Conservation (phyloP, 371 early-diverging fungal genomes). For the Ecytonucleospora hepatopenaei region DNA sequence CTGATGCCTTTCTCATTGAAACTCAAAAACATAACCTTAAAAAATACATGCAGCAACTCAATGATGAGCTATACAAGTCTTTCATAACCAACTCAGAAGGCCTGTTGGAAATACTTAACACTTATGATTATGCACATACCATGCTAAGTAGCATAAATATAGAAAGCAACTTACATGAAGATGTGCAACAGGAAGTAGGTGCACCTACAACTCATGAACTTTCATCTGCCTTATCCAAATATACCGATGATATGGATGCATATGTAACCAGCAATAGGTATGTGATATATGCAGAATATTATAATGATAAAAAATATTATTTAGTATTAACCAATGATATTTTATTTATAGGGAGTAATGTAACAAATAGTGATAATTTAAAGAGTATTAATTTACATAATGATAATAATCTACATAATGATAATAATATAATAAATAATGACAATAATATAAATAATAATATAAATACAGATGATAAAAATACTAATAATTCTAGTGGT, state of each 20-base stretch:
- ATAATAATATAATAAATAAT: too few relatives aligned
- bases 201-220: conserved; percentile 7
- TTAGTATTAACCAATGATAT: conserved; percentile 42
- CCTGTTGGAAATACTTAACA: conserved; percentile 16
- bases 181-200: neutral
- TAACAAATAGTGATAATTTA: conserved; percentile 2
- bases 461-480: too few relatives aligned
- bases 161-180: neutral
- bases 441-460: too few relatives aligned
- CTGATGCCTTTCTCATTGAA: conserved; percentile 17
- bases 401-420: too few relatives aligned
- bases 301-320: conserved; percentile 18
- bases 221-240: conserved; percentile 1
- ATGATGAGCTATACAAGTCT: conserved; percentile 4
- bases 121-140: neutral
- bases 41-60: conserved; percentile 11
- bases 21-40: conserved; percentile 13
- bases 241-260: conserved; percentile 20
- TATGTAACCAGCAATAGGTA: conserved; percentile 31
- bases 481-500: too few relatives aligned
- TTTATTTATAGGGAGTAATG: conserved; percentile 30
- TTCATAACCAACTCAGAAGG: conserved; percentile 9
- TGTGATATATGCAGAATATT: conserved; percentile 18
- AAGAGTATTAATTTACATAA: too few relatives aligned
- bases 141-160: neutral